Conservation (phyloP, 2,329 filamentous ascomycete genomes). For the Aureobasidium sp. region DNA sequence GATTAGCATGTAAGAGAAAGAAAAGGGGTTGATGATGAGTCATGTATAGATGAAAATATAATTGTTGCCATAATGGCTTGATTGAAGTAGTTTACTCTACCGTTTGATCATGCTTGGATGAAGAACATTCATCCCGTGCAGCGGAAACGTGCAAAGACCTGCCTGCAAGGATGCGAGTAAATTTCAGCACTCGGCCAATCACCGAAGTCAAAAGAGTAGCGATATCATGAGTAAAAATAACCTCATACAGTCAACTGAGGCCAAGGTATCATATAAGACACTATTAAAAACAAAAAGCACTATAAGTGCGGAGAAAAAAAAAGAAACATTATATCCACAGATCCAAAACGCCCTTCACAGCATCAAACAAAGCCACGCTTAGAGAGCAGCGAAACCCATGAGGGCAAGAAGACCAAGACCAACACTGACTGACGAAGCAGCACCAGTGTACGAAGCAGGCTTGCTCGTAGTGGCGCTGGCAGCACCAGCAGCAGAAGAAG, state of each 20-base stretch:
- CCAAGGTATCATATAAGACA: no score
- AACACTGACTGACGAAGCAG: not conserved
- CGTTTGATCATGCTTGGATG: no score
- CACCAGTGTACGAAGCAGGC: not conserved
- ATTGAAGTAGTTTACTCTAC: no score
- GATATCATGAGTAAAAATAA: no score
- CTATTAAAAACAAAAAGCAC: no score
- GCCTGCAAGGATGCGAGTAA: no score
- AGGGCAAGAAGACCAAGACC: not conserved
- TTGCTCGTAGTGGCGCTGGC: not conserved
- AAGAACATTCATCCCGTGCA: not conserved
- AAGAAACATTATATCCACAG: not conserved
- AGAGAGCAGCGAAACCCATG: not conserved
- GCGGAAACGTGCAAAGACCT: not conserved
- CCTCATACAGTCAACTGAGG: no score
- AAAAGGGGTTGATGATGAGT: not conserved
- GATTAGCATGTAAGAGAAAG: conserved; percentile 35
- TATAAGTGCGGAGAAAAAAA: not conserved
- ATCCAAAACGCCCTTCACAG: not conserved
- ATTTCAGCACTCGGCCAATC: no score
- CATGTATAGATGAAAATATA: not conserved
- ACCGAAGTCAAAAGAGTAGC: no score
- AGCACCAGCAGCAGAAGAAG: not conserved
- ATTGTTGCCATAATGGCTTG: no score
- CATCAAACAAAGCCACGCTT: not conserved